Conservation (phyloP, 352 stramenopile genomes). For the Sclerospora graminicola region DNA sequence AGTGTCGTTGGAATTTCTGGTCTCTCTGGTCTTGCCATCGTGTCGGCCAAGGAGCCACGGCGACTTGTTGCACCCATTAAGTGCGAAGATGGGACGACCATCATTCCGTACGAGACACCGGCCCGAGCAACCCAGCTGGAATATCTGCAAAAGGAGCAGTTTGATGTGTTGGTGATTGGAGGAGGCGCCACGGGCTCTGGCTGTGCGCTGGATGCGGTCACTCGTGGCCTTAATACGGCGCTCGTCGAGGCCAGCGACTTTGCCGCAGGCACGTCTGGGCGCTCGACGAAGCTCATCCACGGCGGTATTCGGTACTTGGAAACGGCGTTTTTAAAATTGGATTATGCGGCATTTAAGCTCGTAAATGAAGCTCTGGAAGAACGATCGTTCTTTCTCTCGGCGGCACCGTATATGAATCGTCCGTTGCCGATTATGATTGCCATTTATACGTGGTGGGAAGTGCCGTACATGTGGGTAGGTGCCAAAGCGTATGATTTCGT, state of each 20-base stretch:
- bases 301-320: constrained; percentile 93
- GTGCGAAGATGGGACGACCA: constrained; percentile 77
- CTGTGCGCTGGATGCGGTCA: constrained; percentile 85
- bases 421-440: constrained; percentile 94
- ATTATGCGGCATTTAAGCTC: constrained; percentile 85
- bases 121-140: constrained; percentile 56
- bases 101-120: constrained; percentile 77
- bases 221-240: constrained; percentile 87
- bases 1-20: constrained; percentile 34
- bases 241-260: constrained; percentile 91
- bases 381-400: constrained; percentile 87
- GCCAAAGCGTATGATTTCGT: constrained; percentile 91
- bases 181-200: constrained; percentile 89
- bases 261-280: constrained; percentile 84
- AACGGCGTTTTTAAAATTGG: constrained; percentile 89
- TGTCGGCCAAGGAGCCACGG: constrained; percentile 61
- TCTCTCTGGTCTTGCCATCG: constrained; percentile 47
- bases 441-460: constrained; percentile 92
- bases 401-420: constrained; percentile 91
- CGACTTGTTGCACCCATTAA: constrained; percentile 66
- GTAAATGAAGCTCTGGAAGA: constrained; percentile 91
- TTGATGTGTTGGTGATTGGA: constrained; percentile 91
- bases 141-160: constrained; percentile 83
- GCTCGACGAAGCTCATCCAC: constrained; percentile 94
- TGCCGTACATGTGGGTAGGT: constrained; percentile 91